Evolutionary conservation across 1,284 basidiomycete genomes (phyloP).

Genomic region (Leucoagaricus sp.): DNA sequence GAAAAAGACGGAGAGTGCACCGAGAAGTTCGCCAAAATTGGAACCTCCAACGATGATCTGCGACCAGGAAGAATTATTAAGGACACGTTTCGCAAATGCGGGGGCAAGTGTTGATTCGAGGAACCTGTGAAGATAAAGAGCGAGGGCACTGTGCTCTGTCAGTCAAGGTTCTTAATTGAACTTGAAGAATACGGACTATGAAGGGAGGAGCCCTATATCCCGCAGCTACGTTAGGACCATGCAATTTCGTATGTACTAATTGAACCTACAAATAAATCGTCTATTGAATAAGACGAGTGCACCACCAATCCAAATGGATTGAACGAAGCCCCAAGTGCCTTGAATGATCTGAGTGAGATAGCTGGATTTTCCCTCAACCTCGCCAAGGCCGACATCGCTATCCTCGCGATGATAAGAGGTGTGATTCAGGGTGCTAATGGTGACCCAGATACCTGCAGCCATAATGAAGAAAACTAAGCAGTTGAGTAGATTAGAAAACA

Average conservation of each 20-base stretch:
- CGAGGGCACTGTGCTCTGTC: constrained; percentile 23
- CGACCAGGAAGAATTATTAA: constrained; percentile 30
- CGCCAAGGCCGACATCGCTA: too few relatives aligned
- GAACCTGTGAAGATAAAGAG: constrained; percentile 33
- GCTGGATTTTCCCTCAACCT: constrained; percentile 10
- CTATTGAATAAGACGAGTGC: constrained; percentile 26
- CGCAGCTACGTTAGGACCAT: not conserved
- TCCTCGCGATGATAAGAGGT: too few relatives aligned
- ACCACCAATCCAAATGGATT: constrained; percentile 28
- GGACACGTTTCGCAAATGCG: constrained; percentile 31
- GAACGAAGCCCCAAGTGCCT: constrained; percentile 24
- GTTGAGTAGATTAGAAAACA: too few relatives aligned
- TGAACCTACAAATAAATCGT: constrained; percentile 27
- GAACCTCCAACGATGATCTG: constrained; percentile 36
- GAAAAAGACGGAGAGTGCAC: constrained; percentile 28
- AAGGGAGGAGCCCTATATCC: constrained; percentile 23
- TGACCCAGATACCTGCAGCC: constrained; percentile 26
- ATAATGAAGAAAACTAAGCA: constrained; percentile 29
- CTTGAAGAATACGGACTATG: constrained; percentile 22
- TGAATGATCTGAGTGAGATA: constrained; percentile 24
- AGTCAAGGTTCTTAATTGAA: not conserved
- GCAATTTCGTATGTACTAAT: not conserved
- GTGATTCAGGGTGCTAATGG: constrained; percentile 24
- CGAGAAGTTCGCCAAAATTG: constrained; percentile 35
- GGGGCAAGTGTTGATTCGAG: constrained; percentile 29